Evolutionary conservation across 1,284 basidiomycete genomes (phyloP).

Genomic region (Cutaneotrichosporon cavernicola): DNA sequence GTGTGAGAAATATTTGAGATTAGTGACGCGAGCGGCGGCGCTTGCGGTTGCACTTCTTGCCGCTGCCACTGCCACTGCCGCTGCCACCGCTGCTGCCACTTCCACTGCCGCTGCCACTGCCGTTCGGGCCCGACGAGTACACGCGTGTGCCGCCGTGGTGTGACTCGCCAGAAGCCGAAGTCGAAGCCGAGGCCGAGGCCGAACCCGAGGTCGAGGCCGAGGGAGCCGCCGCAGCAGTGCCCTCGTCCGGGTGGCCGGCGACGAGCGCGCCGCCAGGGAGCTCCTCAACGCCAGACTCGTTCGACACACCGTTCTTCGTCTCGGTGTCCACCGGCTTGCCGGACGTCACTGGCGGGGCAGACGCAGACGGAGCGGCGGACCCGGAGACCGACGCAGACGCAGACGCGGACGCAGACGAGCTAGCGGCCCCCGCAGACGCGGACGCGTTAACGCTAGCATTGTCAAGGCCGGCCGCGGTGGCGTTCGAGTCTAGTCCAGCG

Average conservation of each 20-base stretch:
- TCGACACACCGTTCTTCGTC: background rate
- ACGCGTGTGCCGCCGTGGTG: background rate
- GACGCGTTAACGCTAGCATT: background rate
- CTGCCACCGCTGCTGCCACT: background rate
- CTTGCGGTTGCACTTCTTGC: slow-evolving; percentile 5
- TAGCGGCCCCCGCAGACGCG: background rate
- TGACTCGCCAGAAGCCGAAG: background rate
- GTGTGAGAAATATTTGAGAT: background rate
- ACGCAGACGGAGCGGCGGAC: background rate
- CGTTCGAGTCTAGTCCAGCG: background rate
- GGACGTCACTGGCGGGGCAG: background rate
- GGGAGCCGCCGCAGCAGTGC: background rate
- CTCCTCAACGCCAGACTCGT: background rate
- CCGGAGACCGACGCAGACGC: background rate
- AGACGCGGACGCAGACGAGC: background rate
- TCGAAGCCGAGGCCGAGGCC: background rate
- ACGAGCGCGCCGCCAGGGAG: background rate
- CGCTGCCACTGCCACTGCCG: background rate
- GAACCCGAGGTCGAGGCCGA: background rate
- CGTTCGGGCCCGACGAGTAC: background rate
- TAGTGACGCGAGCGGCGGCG: slow-evolving; percentile 2
- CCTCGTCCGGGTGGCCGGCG: background rate
- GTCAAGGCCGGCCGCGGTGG: background rate
- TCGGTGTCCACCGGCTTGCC: background rate
- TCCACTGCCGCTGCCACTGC: background rate